Base-by-base conservation (phyloP, 2,329 filamentous ascomycete genomes). In the Pseudogymnoascus sp. region DNA sequence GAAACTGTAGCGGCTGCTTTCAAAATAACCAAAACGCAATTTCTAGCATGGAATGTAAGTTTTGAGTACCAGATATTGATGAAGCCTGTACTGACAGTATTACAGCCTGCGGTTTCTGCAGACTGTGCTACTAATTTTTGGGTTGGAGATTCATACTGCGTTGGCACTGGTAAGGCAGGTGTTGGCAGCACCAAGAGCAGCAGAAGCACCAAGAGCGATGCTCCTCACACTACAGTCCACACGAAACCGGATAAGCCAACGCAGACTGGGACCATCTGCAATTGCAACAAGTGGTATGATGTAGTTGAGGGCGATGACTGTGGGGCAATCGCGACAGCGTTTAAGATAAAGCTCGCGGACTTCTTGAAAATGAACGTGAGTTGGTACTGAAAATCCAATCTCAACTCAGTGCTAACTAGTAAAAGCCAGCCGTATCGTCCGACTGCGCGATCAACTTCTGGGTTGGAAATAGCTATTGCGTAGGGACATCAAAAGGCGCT, bases 51-150 rank as follows among this genome's bases (percentile, higher is more conserved):
- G 49, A 55, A 55, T 55, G 49, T 55, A 19, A 14, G 49, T 33
- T 7, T 55, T 22, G 49, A 5, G n/a, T 12, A 9, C 16, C 2
- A 19, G 28, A 33, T 5, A 35, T 19, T 22, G 19, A 33, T 14
- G 28, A 22, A 33, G 22, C 6, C 5, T 7, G 28, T 55, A 35
- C 28, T 55, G 2, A 55, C 5, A 55, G 16, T 14, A 22, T 5
- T 55, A 14, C 11, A 55, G 49, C 49, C 49, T 33, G 49, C 49
- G 16, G 49, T 55, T 33, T 55, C 49, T 6, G 4, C 49, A 5
- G 69, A 73, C 63, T 72, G 71, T 64, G 16, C 38, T 5, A 66
- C 62, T 19, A 71, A 71, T 66, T 70, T 71, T 60, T 69, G 67
- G 67, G 14, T 61, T 3, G 61, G 58, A 7, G 42, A 72, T 11